phyloP scores from a whole-genome alignment of 176 grass and related monocot genomes.

The Aegilops speltoides region DNA sequence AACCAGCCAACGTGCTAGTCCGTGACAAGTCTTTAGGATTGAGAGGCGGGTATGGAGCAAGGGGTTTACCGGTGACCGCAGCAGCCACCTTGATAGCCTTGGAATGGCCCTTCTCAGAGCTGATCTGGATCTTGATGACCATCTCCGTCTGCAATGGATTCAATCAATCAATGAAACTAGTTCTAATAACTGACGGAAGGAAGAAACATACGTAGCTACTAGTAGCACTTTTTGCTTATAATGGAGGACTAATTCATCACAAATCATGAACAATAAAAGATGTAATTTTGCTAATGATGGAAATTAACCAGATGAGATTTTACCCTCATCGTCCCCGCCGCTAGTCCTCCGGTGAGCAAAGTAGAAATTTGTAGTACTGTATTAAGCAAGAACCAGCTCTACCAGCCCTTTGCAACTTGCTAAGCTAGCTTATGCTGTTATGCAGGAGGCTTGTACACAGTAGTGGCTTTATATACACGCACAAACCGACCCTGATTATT shows the following conservation, averaged over 20 bases:
- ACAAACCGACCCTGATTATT: background rate
- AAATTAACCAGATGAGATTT: background rate
- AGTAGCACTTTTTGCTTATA: no score
- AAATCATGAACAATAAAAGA: background rate
- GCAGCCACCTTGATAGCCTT: constrained; percentile 57
- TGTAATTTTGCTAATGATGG: background rate
- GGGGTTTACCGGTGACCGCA: constrained; percentile 23
- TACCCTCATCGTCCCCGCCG: constrained; percentile 29
- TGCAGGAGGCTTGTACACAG: constrained; percentile 14
- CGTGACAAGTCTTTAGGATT: no score
- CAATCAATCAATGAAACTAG: background rate
- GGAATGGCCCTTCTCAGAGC: constrained; percentile 32
- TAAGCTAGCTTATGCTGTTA: background rate
- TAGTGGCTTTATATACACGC: constrained; percentile 21
- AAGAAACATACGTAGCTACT: background rate
- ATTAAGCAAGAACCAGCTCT: background rate
- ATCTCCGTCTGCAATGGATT: constrained; percentile 47
- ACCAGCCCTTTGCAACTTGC: background rate
- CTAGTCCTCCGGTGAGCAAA: background rate
- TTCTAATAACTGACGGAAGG: background rate
- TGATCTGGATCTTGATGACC: constrained; percentile 37
- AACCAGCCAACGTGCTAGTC: background rate
- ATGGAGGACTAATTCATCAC: background rate
- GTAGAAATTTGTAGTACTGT: background rate
- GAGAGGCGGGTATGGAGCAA: background rate